A percentile compares a stretch with the other conserved stretches of the same genome.
Conservation (phyloP, 176 grass and related monocot genomes). For the Juncus effusus region DNA sequence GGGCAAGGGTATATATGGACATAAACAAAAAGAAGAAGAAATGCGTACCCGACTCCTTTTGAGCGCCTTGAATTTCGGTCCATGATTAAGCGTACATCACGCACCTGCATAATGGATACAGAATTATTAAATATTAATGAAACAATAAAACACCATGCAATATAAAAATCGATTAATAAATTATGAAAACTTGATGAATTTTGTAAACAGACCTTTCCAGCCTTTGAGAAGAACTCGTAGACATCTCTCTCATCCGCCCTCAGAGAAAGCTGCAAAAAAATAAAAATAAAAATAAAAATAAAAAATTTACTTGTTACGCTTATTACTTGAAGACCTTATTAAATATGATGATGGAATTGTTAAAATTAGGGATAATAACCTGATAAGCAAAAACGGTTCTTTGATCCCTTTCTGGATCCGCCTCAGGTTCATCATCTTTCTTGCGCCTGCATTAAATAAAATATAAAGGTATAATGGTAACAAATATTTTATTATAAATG, state of each 20-base stretch:
- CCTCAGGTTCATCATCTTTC: conserved; percentile 86
- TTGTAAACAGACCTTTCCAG: conserved; percentile 60
- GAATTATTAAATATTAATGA: conserved; percentile 7
- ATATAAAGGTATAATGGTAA: conserved; percentile 12
- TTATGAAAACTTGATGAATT: conserved; percentile 4
- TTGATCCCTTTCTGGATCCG: conserved; percentile 98
- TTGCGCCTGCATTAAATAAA: conserved; percentile 53
- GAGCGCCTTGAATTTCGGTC: conserved; percentile 94
- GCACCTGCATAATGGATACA: conserved; percentile 50
- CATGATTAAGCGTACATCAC: conserved; percentile 99
- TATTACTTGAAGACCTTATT: conserved; percentile 15
- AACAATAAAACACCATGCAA: conserved; percentile 7
- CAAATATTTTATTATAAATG: background rate
- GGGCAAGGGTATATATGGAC: background rate
- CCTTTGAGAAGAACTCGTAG: conserved; percentile 95
- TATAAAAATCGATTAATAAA: background rate
- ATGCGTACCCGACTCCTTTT: conserved; percentile 94
- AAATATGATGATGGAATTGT: background rate
- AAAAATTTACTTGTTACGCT: conserved; percentile 22
- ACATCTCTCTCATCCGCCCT: conserved; percentile 98
- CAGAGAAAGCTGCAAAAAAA: conserved; percentile 60
- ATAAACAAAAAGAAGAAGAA: conserved; percentile 12
- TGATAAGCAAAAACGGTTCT: conserved; percentile 98
- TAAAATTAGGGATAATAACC: conserved; percentile 39
- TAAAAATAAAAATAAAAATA: background rate